Conservation (phyloP, 768 basidiomycete species). For the Termitomyces eurrhizus region DNA sequence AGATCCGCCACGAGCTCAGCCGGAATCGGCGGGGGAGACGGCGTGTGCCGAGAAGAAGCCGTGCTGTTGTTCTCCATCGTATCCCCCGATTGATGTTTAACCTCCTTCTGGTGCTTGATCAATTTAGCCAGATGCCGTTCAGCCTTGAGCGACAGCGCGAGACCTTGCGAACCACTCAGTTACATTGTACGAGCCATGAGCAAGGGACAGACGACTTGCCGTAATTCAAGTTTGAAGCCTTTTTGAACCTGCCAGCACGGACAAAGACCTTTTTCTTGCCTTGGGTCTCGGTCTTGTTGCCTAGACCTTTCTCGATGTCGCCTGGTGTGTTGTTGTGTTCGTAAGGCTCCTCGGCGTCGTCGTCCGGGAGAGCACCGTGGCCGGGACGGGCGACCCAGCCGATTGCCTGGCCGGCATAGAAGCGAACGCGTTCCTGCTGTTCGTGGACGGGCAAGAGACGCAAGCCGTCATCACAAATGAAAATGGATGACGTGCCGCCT, state of each 20-base stretch:
- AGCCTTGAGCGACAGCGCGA: slow-evolving; percentile 63
- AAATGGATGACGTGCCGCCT: slow-evolving; percentile 73
- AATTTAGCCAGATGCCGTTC: slow-evolving; percentile 48
- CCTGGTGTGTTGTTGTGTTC: not conserved
- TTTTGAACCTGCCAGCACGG: slow-evolving; percentile 86
- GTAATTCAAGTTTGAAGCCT: slow-evolving; percentile 92
- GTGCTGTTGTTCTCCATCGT: not conserved
- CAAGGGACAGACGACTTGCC: slow-evolving; percentile 25
- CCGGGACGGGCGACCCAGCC: slow-evolving; percentile 17
- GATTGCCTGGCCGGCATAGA: slow-evolving; percentile 15
- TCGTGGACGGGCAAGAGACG: slow-evolving; percentile 19
- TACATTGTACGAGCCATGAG: no score
- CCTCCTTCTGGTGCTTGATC: slow-evolving; percentile 20
- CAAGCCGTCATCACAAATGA: slow-evolving; percentile 80
- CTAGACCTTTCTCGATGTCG: slow-evolving; percentile 6
- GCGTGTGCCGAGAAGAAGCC: not conserved
- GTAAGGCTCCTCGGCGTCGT: not conserved
- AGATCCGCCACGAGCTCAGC: slow-evolving; percentile 5
- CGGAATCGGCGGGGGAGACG: not conserved
- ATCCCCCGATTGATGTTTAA: slow-evolving; percentile 2
- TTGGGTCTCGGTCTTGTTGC: not conserved
- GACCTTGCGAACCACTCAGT: slow-evolving; percentile 18
- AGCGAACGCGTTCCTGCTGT: slow-evolving; percentile 11
- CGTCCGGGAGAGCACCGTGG: slow-evolving; percentile 9
- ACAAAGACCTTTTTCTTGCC: slow-evolving; percentile 42